phyloP scores from a whole-genome alignment of 805 yeast genomes.

The Kodamaea hsintzibuensis region DNA sequence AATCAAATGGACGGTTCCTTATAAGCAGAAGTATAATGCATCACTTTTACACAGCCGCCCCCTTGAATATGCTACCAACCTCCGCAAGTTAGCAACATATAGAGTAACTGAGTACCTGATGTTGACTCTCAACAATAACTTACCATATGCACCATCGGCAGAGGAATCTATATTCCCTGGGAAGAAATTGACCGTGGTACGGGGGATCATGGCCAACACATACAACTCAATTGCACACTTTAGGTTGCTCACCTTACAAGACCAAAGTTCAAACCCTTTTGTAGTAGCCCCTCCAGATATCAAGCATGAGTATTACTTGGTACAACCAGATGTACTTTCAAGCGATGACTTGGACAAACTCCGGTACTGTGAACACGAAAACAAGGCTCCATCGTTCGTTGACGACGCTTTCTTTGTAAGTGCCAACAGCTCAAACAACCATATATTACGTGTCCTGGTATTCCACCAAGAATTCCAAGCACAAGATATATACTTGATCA shows the following conservation, averaged over 20 bases:
- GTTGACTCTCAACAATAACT: constrained; percentile 36
- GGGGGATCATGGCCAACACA: constrained; percentile 31
- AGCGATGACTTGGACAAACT: constrained; percentile 29
- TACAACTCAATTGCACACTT: constrained; percentile 27
- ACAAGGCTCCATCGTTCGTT: constrained; percentile 12
- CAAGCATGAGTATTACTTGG: constrained; percentile 39
- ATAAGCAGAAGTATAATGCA: constrained; percentile 7
- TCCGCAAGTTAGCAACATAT: neutral
- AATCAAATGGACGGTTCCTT: constrained; percentile 31
- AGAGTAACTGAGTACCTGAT: constrained; percentile 18
- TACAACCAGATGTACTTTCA: constrained; percentile 25
- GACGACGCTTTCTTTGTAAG: constrained; percentile 39
- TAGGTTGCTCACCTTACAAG: constrained; percentile 28
- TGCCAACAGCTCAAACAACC: constrained; percentile 26
- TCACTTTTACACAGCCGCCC: constrained; percentile 33
- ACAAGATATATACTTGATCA: constrained; percentile 46
- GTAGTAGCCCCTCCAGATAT: constrained; percentile 12
- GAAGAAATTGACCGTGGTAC: constrained; percentile 23
- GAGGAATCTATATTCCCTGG: constrained; percentile 20
- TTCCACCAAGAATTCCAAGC: constrained; percentile 50
- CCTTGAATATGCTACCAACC: constrained; percentile 34
- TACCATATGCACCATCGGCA: constrained; percentile 34
- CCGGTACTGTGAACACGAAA: constrained; percentile 7
- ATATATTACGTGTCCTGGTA: constrained; percentile 51
- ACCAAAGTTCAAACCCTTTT: constrained; percentile 18